These are phyloP conservation scores for Pestalotiopsis sp. DNA, from an alignment of 2,329 filamentous ascomycete species.

Conservation along the genomic window DNA sequence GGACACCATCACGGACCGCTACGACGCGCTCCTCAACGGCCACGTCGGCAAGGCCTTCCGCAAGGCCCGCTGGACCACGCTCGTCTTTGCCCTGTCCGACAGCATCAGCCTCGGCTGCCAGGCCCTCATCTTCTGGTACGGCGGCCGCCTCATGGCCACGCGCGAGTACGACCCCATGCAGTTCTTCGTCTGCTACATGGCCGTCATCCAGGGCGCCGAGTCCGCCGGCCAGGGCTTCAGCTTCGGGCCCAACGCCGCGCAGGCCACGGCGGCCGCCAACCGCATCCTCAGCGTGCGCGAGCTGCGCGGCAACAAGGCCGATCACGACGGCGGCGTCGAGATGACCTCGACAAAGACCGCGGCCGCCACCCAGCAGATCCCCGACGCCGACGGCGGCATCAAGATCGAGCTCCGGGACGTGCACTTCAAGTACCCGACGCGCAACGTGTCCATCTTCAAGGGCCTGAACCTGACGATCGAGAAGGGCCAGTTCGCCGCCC, in stretches of 20 bases:
- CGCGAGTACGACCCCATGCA: conserved; percentile 46
- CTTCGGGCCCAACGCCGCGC: conserved; percentile 64
- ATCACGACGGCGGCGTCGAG: conserved; percentile 11
- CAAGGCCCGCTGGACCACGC: conserved; percentile 61
- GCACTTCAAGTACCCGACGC: conserved; percentile 61
- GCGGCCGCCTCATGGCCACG: conserved; percentile 55
- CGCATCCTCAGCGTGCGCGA: conserved; percentile 56
- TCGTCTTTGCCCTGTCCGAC: conserved; percentile 70
- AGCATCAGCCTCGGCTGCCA: conserved; percentile 63
- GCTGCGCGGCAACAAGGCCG: conserved; percentile 35
- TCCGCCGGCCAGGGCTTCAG: conserved; percentile 66
- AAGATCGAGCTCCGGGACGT: conserved; percentile 57
- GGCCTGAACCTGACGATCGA: conserved; percentile 64
- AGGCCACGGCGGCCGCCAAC: conserved; percentile 59
- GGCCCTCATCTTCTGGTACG: conserved; percentile 68
- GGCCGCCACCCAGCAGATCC: conserved; percentile 35
- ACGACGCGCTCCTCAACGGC: conserved; percentile 54
- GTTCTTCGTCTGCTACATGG: conserved; percentile 63
- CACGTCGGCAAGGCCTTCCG: conserved; percentile 62
- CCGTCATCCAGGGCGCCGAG: conserved; percentile 67
- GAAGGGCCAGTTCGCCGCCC: conserved; percentile 68
- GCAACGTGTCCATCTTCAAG: conserved; percentile 57
- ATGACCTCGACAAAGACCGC: too few species aligned
- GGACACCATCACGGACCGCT: conserved; percentile 61
- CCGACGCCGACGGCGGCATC: conserved; percentile 48